Conservation (phyloP, 2,329 filamentous ascomycete species). For the Paecilomyces variotii region DNA sequence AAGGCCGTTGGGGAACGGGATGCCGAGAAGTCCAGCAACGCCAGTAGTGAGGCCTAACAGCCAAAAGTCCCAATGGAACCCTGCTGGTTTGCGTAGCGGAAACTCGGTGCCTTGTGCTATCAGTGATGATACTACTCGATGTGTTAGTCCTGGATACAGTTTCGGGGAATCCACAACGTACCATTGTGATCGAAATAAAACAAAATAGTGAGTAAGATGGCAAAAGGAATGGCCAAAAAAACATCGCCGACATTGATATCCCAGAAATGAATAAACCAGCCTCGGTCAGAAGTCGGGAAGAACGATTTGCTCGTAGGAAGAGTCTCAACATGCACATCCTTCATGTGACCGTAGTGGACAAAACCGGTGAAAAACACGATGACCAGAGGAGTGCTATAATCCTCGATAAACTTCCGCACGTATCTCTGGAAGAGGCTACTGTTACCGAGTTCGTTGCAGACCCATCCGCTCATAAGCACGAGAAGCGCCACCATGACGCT, state of each 20-base stretch:
- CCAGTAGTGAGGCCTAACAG: conserved; percentile 71
- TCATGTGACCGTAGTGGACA: conserved; percentile 77
- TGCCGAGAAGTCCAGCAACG: conserved; percentile 64
- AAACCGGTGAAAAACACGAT: conserved; percentile 87
- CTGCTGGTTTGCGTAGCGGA: conserved; percentile 69
- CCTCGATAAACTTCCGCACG: conserved; percentile 74
- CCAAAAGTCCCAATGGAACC: conserved; percentile 81
- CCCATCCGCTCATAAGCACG: conserved; percentile 68
- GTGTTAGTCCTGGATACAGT: background rate
- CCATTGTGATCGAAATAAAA: conserved; percentile 90
- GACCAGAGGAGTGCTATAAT: conserved; percentile 78
- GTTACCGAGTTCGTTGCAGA: conserved; percentile 62
- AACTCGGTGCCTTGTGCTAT: conserved; percentile 80
- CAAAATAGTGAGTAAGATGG: conserved; percentile 69
- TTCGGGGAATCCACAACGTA: conserved; percentile 26
- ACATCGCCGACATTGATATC: conserved; percentile 63
- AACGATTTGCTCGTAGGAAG: conserved; percentile 73
- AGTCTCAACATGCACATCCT: conserved; percentile 57
- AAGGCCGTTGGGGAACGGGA: conserved; percentile 75
- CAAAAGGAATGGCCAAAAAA: conserved; percentile 82
- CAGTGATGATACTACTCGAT: conserved; percentile 60
- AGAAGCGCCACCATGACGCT: conserved; percentile 69
- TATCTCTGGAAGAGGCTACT: conserved; percentile 67
- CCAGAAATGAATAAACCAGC: conserved; percentile 79
- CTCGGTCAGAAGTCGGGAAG: conserved; percentile 63